Evolutionary conservation across 495 filamentous ascomycete genomes (phyloP), one percentile per base, ranked within the genome.

Genomic region (Penicillium subrubescens): DNA sequence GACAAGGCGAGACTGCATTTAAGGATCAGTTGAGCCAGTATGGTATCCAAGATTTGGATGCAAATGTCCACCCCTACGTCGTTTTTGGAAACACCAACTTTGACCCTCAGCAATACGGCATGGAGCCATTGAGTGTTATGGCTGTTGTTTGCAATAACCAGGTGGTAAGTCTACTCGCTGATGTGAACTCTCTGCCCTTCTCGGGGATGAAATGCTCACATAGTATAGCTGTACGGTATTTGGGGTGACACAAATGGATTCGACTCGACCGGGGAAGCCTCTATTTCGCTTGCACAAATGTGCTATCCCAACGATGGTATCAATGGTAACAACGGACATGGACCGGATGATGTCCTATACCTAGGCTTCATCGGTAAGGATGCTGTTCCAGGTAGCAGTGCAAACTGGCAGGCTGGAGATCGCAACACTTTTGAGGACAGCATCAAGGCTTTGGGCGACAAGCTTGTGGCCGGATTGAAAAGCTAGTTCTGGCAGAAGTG

Each of bases 191-290:
- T 1, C 17, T 19, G 1, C 0, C n/a, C 2, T 19, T 6, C 6
- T 19, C 10, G 11, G 17, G 4, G 10, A 0, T 44, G 8, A 19
- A 0, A 7, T n/a, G 19, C 17, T 19, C 5, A 44, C 17, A 7
- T 19, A 19, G 15, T 46, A 29, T 52, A 87, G 79, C 73, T 87
- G 46, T 90, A 89, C 65, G 87, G 85, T n/a, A 73, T 91, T 58
- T 89, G 86, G 88, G 88, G 86, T 17, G 88, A 91, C 68, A 81
- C 77, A 5, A 91, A 90, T 63, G 88, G 84, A 33, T 82, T 72
- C 27, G 73, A 65, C 31, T 66, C 81, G 0, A 84, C 86, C 0
- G 85, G 87, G 17, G 86, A 90, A 62, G 83, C 84, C 0, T 82
- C 83, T 25, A 78, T 89, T 34, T 77, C 86, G 1, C 67, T 89